phyloP scores from a whole-genome alignment of 2,329 filamentous ascomycete species.

The Apiospora phragmitis region DNA sequence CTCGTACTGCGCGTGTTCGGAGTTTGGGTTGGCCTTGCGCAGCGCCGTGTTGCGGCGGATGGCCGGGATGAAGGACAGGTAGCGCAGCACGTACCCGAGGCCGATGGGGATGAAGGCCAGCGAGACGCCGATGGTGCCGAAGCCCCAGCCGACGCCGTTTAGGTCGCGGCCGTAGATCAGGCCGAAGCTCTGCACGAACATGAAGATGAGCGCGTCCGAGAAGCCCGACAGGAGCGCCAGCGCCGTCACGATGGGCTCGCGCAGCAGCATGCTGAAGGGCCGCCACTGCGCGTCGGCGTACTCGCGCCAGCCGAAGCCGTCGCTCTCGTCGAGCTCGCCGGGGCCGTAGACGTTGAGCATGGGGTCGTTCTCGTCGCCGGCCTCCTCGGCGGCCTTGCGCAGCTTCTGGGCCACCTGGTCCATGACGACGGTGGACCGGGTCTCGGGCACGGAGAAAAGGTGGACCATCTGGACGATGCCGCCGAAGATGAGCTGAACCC shows the following conservation, averaged over 20 bases:
- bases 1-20: slow-evolving; percentile 66
- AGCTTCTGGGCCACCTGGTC: slow-evolving; percentile 73
- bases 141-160: slow-evolving; percentile 61
- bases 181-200: slow-evolving; percentile 71
- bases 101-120: slow-evolving; percentile 67
- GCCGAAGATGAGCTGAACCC: slow-evolving; percentile 81
- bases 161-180: slow-evolving; percentile 55
- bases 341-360: slow-evolving; percentile 54
- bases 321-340: slow-evolving; percentile 55
- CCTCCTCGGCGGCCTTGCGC: slow-evolving; percentile 56
- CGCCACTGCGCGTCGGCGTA: slow-evolving; percentile 58
- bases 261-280: slow-evolving; percentile 72
- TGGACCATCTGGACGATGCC: slow-evolving; percentile 66
- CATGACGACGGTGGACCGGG: slow-evolving; percentile 72
- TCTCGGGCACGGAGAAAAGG: slow-evolving; percentile 70
- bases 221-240: slow-evolving; percentile 73
- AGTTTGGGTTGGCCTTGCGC: slow-evolving; percentile 49
- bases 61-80: slow-evolving; percentile 57
- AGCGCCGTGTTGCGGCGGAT: slow-evolving; percentile 55
- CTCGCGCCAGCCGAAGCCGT: slow-evolving; percentile 58
- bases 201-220: slow-evolving; percentile 75
- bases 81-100: slow-evolving; percentile 65
- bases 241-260: slow-evolving; percentile 71
- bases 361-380: slow-evolving; percentile 57
- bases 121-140: slow-evolving; percentile 56